phyloP scores from a whole-genome alignment of 2,329 filamentous ascomycete species.

The Fusarium humuli region DNA sequence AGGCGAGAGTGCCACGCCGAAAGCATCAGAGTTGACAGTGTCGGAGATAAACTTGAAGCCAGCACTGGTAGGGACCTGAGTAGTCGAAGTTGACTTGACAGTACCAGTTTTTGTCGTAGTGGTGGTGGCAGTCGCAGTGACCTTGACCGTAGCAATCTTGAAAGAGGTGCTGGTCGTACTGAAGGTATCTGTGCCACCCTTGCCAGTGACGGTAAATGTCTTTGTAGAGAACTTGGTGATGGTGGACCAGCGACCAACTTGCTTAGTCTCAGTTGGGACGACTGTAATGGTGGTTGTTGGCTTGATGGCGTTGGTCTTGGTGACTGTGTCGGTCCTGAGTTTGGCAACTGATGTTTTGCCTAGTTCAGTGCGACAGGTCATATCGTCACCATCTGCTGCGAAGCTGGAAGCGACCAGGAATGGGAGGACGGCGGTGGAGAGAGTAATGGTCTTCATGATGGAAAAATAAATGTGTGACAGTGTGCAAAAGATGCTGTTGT shows the following conservation, averaged over 20 bases:
- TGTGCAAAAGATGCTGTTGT: neutral
- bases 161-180: conserved; percentile 12
- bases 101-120: conserved; percentile 12
- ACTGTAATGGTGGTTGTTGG: conserved; percentile 12
- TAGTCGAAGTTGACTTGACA: conserved; percentile 4
- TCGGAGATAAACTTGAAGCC: conserved; percentile 3
- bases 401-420: neutral
- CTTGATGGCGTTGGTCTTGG: neutral
- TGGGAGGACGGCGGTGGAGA: neutral
- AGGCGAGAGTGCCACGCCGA: neutral
- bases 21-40: conserved; percentile 1
- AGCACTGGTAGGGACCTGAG: neutral
- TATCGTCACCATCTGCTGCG: neutral
- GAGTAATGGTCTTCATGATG: conserved; percentile 5
- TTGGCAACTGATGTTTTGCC: conserved; percentile 1
- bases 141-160: conserved; percentile 5
- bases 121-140: conserved; percentile 9
- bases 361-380: conserved; percentile 14
- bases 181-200: conserved; percentile 2
- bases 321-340: conserved; percentile 2
- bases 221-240: conserved; percentile 8
- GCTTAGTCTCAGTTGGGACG: conserved; percentile 6
- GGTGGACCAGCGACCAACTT: conserved; percentile 8
- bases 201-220: conserved; percentile 1
- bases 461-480: too few relatives aligned